Percentiles rank a stretch among this genome's conserved stretches.
Evolutionary conservation across 116 monocot species (phyloP).

Genomic region (Iris pallida): DNA sequence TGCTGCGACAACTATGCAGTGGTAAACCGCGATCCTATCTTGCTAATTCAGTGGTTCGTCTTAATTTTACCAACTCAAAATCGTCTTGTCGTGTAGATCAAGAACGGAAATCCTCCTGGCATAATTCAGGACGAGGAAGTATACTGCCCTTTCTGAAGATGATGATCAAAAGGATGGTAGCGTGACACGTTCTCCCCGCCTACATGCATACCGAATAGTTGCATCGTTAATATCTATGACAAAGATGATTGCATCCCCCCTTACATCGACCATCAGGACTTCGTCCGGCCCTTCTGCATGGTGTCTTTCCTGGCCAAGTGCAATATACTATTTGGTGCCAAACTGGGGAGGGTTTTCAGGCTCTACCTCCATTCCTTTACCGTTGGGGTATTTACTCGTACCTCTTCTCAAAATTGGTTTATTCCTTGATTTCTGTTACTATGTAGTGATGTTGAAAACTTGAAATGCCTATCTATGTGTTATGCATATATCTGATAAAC

Average conservation of each 20-base stretch:
- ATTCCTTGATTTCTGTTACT: too few relatives aligned
- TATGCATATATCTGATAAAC: too few relatives aligned
- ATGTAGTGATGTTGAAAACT: too few relatives aligned
- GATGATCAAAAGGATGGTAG: conserved; percentile 60
- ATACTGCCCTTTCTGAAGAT: conserved; percentile 37
- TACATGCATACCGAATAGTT: conserved; percentile 58
- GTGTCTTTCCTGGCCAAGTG: conserved; percentile 55
- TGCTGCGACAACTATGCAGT: too few relatives aligned
- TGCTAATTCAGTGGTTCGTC: too few relatives aligned
- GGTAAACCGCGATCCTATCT: too few relatives aligned
- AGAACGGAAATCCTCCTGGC: conserved; percentile 53
- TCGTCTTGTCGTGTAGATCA: conserved; percentile 30
- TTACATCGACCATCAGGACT: conserved; percentile 66
- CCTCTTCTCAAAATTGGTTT: too few relatives aligned
- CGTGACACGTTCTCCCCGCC: conserved; percentile 45
- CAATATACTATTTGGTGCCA: conserved; percentile 47
- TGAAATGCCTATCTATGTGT: too few relatives aligned
- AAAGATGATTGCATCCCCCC: conserved; percentile 72
- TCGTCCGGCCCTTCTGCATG: conserved; percentile 58
- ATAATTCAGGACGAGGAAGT: conserved; percentile 48
- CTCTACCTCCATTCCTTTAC: conserved; percentile 38
- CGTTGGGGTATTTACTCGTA: conserved; percentile 38
- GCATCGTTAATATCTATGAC: conserved; percentile 71
- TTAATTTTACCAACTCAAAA: too few relatives aligned
- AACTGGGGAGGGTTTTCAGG: conserved; percentile 49